phyloP scores from a whole-genome alignment of 2,329 filamentous ascomycete species.

The Sclerotinia borealis region DNA sequence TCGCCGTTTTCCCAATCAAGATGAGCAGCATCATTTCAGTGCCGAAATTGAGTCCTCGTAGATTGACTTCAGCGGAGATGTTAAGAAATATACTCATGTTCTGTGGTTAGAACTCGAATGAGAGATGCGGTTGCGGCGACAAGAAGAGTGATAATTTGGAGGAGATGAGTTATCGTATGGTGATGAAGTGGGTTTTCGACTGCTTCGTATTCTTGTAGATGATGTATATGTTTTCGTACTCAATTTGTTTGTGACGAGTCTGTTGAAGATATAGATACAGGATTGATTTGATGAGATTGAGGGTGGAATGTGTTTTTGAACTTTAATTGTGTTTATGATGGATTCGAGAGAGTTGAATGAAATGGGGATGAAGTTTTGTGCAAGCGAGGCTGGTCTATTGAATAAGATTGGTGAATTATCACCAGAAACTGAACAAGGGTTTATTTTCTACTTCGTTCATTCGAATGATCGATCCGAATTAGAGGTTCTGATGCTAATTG shows the following conservation, averaged over 20 bases:
- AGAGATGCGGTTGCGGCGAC: not conserved
- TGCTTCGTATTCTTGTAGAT: not conserved
- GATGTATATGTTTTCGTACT: not conserved
- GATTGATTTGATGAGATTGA: not conserved
- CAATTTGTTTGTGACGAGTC: not conserved
- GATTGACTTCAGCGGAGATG: no score
- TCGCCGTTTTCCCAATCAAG: not conserved
- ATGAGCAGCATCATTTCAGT: rapidly evolving
- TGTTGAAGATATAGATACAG: not conserved
- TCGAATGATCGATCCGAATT: not conserved
- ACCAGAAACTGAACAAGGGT: no score
- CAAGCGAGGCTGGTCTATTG: not conserved
- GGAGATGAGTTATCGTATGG: not conserved
- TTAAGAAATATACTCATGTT: not conserved
- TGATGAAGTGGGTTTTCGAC: no score
- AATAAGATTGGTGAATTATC: not conserved
- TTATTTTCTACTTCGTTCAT: no score
- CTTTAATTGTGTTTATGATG: not conserved
- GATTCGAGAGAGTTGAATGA: not conserved
- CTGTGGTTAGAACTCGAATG: no score
- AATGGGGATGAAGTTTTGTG: not conserved
- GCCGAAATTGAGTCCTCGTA: rapidly evolving
- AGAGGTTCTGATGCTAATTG: not conserved
- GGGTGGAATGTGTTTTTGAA: not conserved
- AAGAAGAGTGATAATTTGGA: not conserved